These are phyloP conservation scores for Leccinum fallax DNA, from an alignment of 1,284 basidiomycete species.

Conservation along the genomic window DNA sequence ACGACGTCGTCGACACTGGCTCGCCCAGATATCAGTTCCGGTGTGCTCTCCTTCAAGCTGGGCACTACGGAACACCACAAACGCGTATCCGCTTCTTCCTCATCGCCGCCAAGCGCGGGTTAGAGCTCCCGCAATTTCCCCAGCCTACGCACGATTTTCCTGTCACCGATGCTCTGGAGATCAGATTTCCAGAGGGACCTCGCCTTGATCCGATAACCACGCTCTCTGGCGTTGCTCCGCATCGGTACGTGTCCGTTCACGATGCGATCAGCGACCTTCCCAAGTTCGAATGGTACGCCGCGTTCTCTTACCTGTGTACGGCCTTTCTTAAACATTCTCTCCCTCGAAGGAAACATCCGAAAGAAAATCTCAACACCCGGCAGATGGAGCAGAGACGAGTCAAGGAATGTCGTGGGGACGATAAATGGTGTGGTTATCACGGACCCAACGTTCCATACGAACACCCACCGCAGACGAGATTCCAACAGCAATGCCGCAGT, in stretches of 20 bases:
- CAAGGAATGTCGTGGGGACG: slow-evolving; percentile 41
- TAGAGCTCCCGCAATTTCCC: slow-evolving; percentile 63
- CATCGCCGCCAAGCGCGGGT: slow-evolving; percentile 55
- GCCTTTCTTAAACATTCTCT: slow-evolving; percentile 13
- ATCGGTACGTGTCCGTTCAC: slow-evolving; percentile 56
- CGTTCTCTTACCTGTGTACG: neutral
- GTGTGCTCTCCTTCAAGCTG: slow-evolving; percentile 66
- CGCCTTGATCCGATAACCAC: slow-evolving; percentile 49
- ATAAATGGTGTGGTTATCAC: slow-evolving; percentile 45
- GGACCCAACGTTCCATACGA: slow-evolving; percentile 42
- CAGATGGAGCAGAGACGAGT: slow-evolving; percentile 18
- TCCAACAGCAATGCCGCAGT: slow-evolving; percentile 48
- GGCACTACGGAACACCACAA: slow-evolving; percentile 74
- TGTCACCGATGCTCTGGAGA: slow-evolving; percentile 42
- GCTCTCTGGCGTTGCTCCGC: slow-evolving; percentile 49
- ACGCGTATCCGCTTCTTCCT: slow-evolving; percentile 69
- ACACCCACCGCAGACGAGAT: slow-evolving; percentile 50
- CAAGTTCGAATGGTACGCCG: slow-evolving; percentile 64
- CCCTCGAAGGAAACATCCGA: slow-evolving; percentile 27
- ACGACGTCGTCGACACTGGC: neutral
- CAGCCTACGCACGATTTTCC: slow-evolving; percentile 70
- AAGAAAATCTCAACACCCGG: slow-evolving; percentile 1
- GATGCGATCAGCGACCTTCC: slow-evolving; percentile 73
- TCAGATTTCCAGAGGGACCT: slow-evolving; percentile 48
- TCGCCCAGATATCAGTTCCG: slow-evolving; percentile 64